A percentile compares a stretch with the other conserved stretches of the same genome.
Evolutionary conservation across 192 early-diverging fungal species (phyloP).

Genomic region (Backusella tarrabulga): DNA sequence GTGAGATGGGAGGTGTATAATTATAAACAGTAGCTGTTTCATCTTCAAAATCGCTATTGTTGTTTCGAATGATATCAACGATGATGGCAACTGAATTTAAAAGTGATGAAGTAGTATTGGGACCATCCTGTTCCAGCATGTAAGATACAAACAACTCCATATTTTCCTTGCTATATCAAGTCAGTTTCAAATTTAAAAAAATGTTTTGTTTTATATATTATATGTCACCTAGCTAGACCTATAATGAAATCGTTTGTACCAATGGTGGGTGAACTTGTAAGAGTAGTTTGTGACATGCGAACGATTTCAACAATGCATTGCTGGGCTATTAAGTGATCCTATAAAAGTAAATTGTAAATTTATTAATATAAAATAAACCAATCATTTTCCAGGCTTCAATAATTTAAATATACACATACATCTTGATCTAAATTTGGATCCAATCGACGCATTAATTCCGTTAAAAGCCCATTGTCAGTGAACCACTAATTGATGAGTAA

Average conservation of each 20-base stretch:
- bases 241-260: conserved; percentile 35
- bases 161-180: conserved; percentile 60
- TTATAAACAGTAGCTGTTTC: conserved; percentile 25
- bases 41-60: conserved; percentile 57
- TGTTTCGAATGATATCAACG: conserved; percentile 96
- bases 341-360: not conserved
- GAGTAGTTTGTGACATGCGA: conserved; percentile 40
- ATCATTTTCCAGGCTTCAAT: not conserved
- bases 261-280: conserved; percentile 29
- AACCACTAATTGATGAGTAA: conserved; percentile 68
- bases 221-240: conserved; percentile 26
- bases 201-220: not conserved
- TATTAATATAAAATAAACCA: conserved; percentile 1
- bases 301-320: conserved; percentile 42
- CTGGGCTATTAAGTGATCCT: conserved; percentile 42
- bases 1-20: conserved; percentile 33
- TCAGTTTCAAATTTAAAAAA: not conserved
- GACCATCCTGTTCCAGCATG: conserved; percentile 81
- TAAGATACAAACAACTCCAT: conserved; percentile 75
- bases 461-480: conserved; percentile 72
- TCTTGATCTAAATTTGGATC: conserved; percentile 80
- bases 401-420: conserved; percentile 37
- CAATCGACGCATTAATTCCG: conserved; percentile 71
- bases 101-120: conserved; percentile 82
- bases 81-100: conserved; percentile 95